Evolutionary conservation across 2,329 filamentous ascomycete species (phyloP).

Genomic region (Chrysoporthe deuterocubensis): DNA sequence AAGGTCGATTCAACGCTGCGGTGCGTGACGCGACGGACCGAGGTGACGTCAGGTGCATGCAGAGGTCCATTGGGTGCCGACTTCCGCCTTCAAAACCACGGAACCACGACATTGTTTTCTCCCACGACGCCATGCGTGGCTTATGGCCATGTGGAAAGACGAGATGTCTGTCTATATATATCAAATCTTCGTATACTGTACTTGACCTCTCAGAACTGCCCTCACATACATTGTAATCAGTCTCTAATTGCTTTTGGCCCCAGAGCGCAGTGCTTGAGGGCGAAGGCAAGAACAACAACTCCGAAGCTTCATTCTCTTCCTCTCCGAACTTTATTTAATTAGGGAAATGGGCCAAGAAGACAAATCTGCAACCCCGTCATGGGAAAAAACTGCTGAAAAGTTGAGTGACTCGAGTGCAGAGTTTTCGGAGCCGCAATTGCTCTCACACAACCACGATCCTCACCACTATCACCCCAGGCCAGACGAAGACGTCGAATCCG

Average conservation of each 20-base stretch:
- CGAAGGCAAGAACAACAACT: background rate
- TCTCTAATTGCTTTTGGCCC: background rate
- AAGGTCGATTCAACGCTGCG: background rate
- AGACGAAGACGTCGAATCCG: slow-evolving; percentile 19
- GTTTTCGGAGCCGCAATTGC: background rate
- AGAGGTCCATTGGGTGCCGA: background rate
- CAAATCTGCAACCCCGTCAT: background rate
- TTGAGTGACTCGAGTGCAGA: background rate
- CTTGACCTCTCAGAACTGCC: background rate
- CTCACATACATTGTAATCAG: background rate
- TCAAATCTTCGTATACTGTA: background rate
- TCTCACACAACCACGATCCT: slow-evolving; percentile 1
- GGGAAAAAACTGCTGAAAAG: background rate
- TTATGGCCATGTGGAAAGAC: background rate
- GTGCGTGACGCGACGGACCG: background rate
- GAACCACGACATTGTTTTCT: background rate
- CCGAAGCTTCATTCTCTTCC: background rate
- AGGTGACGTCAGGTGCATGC: background rate
- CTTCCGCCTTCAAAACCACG: background rate
- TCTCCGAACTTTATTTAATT: background rate
- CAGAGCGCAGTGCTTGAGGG: background rate
- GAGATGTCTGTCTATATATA: background rate
- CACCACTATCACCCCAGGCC: slow-evolving; percentile 22
- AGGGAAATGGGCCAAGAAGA: background rate
- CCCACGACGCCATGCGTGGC: background rate